Evolutionary conservation across 352 stramenopile species (phyloP).

Genomic region (Pythium phragmiticola): DNA sequence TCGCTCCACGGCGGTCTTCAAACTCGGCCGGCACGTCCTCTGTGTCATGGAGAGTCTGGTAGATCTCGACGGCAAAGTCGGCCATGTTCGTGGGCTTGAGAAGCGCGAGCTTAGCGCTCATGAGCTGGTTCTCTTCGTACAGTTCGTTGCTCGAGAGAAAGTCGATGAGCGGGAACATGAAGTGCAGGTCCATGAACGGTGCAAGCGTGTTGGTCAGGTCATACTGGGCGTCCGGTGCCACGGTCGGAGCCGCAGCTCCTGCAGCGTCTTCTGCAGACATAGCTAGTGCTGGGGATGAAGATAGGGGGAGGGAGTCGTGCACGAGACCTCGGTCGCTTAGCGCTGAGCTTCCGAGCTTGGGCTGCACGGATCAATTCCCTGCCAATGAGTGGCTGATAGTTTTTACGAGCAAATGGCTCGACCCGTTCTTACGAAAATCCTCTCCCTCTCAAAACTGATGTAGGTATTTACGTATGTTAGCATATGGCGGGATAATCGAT

Average conservation of each 20-base stretch:
- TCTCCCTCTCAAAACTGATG: background rate
- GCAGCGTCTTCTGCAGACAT: slow-evolving; percentile 46
- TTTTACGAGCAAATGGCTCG: slow-evolving; percentile 26
- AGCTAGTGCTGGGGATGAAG: background rate
- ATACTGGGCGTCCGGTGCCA: slow-evolving; percentile 77
- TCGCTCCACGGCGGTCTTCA: slow-evolving; percentile 72
- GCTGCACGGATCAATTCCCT: slow-evolving; percentile 27
- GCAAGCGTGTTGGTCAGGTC: slow-evolving; percentile 94
- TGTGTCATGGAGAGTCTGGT: slow-evolving; percentile 89
- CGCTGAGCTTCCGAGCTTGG: slow-evolving; percentile 10
- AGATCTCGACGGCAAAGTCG: slow-evolving; percentile 96
- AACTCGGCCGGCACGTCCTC: slow-evolving; percentile 78
- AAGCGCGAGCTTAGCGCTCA: slow-evolving; percentile 89
- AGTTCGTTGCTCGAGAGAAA: slow-evolving; percentile 90
- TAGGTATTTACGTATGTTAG: slow-evolving; percentile 28
- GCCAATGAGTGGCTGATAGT: slow-evolving; percentile 30
- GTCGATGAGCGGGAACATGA: slow-evolving; percentile 97
- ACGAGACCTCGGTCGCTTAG: background rate
- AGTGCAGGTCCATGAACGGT: slow-evolving; percentile 96
- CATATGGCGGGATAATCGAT: background rate
- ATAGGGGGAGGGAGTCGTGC: background rate
- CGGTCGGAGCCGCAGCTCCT: slow-evolving; percentile 29
- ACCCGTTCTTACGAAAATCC: slow-evolving; percentile 24
- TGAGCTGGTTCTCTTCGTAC: slow-evolving; percentile 91
- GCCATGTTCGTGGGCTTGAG: slow-evolving; percentile 96